Evolutionary conservation across 2,329 filamentous ascomycete species (phyloP).

Genomic region (Dothideomycetidae sp.): DNA sequence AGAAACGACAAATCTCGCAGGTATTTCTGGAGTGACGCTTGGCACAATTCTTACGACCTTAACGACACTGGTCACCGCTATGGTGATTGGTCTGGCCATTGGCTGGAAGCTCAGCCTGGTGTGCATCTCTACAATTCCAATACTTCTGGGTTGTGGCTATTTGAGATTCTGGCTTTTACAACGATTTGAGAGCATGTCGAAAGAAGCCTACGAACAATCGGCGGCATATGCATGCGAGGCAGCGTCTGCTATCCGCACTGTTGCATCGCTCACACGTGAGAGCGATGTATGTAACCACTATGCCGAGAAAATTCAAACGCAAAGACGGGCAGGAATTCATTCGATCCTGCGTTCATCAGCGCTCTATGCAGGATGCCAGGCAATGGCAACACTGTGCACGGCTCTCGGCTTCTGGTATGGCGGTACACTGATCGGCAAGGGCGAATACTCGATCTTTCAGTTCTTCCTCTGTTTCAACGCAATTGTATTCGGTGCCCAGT

Average conservation of each 20-base stretch:
- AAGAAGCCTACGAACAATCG: slow-evolving; percentile 63
- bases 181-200: slow-evolving; percentile 63
- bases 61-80: slow-evolving; percentile 65
- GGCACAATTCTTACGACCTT: slow-evolving; percentile 70
- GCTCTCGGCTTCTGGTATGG: slow-evolving; percentile 92
- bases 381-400: slow-evolving; percentile 66
- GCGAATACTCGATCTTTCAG: slow-evolving; percentile 64
- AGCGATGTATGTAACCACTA: slow-evolving; percentile 63
- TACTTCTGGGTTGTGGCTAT: slow-evolving; percentile 70
- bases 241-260: slow-evolving; percentile 84
- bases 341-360: slow-evolving; percentile 63
- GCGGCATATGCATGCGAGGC: slow-evolving; percentile 86
- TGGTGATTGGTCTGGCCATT: slow-evolving; percentile 55
- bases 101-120: slow-evolving; percentile 84
- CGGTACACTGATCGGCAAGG: slow-evolving; percentile 54
- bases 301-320: slow-evolving; percentile 47
- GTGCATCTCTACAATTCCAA: slow-evolving; percentile 61
- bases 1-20: slow-evolving; percentile 76
- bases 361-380: slow-evolving; percentile 75
- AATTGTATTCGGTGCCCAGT: slow-evolving; percentile 83
- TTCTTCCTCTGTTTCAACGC: slow-evolving; percentile 88
- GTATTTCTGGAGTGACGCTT: slow-evolving; percentile 74
- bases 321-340: slow-evolving; percentile 52
- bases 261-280: slow-evolving; percentile 81
- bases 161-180: slow-evolving; percentile 75